Base-by-base conservation (phyloP, 2,329 filamentous ascomycete genomes). In the Tolypocladium amazonense region DNA sequence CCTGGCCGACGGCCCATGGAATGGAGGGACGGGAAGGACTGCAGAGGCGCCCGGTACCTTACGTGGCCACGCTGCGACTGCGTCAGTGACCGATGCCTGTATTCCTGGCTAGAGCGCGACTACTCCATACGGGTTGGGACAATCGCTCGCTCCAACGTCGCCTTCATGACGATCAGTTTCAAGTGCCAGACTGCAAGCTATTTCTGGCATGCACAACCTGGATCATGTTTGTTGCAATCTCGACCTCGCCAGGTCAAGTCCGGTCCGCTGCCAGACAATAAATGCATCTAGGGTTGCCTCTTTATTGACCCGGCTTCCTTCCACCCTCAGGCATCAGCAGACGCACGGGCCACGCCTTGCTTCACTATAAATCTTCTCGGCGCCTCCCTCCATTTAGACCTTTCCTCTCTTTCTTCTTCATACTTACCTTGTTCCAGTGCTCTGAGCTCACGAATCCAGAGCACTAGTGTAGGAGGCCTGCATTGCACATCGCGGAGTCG, bases 401-500 rank as follows among this genome's bases (percentile, higher is more conserved):
- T 64, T 69, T 63, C 67, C 56, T 67, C 61, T 61, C 62, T 70
- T 72, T 72, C 64, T 70, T 75, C 72, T 73, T 76, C 74, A 80
- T 79, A 79, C 78, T 80, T 80, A 79, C 76, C 76, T 80, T 80
- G 71, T 73, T 71, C 69, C 70, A 72, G 68, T 66, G 62, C 65
- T 64, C 67, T 70, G 69, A 68, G 77, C 70, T 81, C 78, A 80
- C 64, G 75, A 76, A 75, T 68, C 64, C 71, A 69, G 66, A 66
- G 60, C 65, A 66, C 70, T 73, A 78, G 74, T 69, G 66, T 66
- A 73, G 75, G 70, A 73, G 72, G 73, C 76, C 77, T 80, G 77
- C 77, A 81, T 79, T 78, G 77, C 77, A 81, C 78, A 77, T 69
- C 76, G 77, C 74, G 78, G 77, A 73, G 76, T 77, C 72, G 68